Evolutionary conservation across 1,284 basidiomycete genomes (phyloP).

Genomic region (Sanguinoderma infundibulare): DNA sequence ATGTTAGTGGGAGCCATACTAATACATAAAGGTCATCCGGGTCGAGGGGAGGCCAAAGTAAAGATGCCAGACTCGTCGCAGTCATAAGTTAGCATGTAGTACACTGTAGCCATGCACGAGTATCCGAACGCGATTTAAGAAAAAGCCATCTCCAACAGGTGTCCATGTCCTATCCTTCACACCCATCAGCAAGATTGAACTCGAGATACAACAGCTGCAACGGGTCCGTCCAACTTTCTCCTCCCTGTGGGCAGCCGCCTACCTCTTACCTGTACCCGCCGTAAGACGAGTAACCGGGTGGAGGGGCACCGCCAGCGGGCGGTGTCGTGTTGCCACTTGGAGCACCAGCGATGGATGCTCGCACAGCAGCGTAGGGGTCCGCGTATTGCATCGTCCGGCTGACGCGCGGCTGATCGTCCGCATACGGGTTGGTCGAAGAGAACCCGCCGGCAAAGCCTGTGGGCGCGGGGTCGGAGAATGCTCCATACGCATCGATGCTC

Average conservation of each 20-base stretch:
- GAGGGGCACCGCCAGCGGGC: slow-evolving; percentile 20
- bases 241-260: neutral
- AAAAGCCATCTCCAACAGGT: slow-evolving; percentile 3
- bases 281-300: slow-evolving; percentile 30
- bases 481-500: slow-evolving; percentile 86
- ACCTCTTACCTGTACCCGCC: slow-evolving; percentile 26
- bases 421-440: slow-evolving; percentile 34
- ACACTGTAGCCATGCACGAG: slow-evolving; percentile 16
- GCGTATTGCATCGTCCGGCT: slow-evolving; percentile 91
- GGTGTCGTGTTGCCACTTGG: slow-evolving; percentile 18
- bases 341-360: slow-evolving; percentile 44
- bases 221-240: neutral
- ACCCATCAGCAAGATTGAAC: slow-evolving; percentile 1
- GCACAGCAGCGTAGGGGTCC: slow-evolving; percentile 79
- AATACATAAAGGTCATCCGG: slow-evolving; percentile 16
- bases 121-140: neutral
- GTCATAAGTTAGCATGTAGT: slow-evolving; percentile 30
- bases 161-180: slow-evolving; percentile 23
- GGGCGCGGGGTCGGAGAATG: slow-evolving; percentile 83
- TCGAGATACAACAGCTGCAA: slow-evolving; percentile 17
- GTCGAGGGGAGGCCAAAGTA: too few relatives aligned
- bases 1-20: slow-evolving; percentile 25
- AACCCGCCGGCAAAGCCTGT: slow-evolving; percentile 53
- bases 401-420: slow-evolving; percentile 53
- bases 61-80: slow-evolving; percentile 19